Base-by-base conservation (phyloP, 164 flowering plant species). In the Vitis rupestris region DNA sequence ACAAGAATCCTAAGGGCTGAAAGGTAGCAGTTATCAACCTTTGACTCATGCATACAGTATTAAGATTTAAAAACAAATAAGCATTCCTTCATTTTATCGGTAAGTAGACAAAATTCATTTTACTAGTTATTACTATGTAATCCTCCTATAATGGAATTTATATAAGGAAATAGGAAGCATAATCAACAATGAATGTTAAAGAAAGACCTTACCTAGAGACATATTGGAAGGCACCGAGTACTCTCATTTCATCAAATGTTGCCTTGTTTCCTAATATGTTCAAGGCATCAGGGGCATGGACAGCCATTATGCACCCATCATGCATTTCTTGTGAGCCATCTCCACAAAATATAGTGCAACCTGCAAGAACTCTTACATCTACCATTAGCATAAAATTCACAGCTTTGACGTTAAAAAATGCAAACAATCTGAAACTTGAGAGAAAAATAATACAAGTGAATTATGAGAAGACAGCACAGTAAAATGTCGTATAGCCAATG, bases 221-320 rank as follows among this genome's bases (percentile, higher is more conserved):
- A 79, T 93, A 95, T 72, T 89, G 94, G 71, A 95, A 95, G 66
- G 97, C 97, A 71, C 98, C 97, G 57, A 95, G 90, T 37, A 92
- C 70, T 81, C 90, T 86, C 51, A 10, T 53, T 79, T 94, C 98
- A 65, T 94, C 93, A 47, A 44, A 75, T 50, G 97, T 89, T 67
- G 90, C 97, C 77, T 84, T 72, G 19, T 81, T 71, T 67, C 91
- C 97, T 63, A 91, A 75, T 64, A 89, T 71, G 44, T 73, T 80
- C 53, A 91, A 66, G 51, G 96, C 87, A 79, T 94, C 96, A 30
- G 96, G 97, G 30, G 96, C 92, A 80, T 92, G 97, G 63, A 75
- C 80, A 63, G 90, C 93, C 30, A 92, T 60, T 66, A 94, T 78
- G 75, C 97, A 94, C 6, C 84, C 82, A 72, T 79, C 72, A 50